These are phyloP conservation scores for Hypoxylon fragiforme DNA, from an alignment of 495 filamentous ascomycete species.

Conservation along the genomic window DNA sequence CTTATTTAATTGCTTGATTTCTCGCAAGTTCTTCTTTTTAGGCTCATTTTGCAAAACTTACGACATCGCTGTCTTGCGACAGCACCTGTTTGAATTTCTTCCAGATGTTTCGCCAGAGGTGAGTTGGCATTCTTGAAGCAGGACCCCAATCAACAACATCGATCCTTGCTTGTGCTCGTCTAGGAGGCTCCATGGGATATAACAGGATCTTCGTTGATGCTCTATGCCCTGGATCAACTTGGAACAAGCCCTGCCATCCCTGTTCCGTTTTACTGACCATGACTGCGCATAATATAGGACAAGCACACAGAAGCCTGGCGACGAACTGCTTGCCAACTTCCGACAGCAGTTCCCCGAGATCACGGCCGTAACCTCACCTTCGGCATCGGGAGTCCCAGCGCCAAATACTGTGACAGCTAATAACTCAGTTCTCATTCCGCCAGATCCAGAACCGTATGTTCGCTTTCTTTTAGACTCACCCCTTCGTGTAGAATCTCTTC, in stretches of 20 bases:
- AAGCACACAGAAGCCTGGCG: constrained; percentile 83
- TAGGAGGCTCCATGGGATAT: constrained; percentile 6
- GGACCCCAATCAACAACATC: background rate
- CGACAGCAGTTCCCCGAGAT: constrained; percentile 77
- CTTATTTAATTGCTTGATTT: constrained; percentile 11
- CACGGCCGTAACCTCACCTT: constrained; percentile 39
- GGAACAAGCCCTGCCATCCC: constrained; percentile 8
- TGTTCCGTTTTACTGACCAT: constrained; percentile 32
- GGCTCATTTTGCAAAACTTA: constrained; percentile 25
- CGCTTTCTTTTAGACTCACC: constrained; percentile 16
- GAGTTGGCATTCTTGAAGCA: constrained; percentile 14
- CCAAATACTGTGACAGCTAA: constrained; percentile 43
- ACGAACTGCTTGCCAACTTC: constrained; percentile 83
- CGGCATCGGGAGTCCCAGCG: constrained; percentile 36
- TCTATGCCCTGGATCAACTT: constrained; percentile 16
- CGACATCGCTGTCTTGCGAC: constrained; percentile 32
- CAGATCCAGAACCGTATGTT: constrained; percentile 56
- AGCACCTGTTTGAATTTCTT: constrained; percentile 30
- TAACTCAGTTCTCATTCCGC: constrained; percentile 44
- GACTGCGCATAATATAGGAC: constrained; percentile 54
- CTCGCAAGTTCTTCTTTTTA: constrained; percentile 11
- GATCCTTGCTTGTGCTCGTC: constrained; percentile 24
- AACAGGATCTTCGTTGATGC: constrained; percentile 20
- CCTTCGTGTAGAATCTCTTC: constrained; percentile 1
- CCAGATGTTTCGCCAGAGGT: constrained; percentile 48